Evolutionary conservation across 2,329 filamentous ascomycete genomes (phyloP), one percentile per base, ranked within the genome.

Genomic region (Colletotrichum sp.): DNA sequence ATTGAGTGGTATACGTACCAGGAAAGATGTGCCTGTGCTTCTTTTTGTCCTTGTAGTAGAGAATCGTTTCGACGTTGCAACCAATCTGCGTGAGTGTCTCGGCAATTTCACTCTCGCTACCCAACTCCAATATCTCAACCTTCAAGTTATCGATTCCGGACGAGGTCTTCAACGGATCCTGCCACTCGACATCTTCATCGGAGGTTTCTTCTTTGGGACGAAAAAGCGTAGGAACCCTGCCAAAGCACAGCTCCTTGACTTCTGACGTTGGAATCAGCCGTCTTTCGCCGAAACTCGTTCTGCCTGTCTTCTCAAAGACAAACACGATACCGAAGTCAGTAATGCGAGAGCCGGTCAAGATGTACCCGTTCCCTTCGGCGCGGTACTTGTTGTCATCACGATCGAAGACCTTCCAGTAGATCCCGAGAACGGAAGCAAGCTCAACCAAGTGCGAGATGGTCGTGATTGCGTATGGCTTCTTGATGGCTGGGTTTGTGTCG

Each of bases 341-440:
- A 1, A 81, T 77, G 15, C 81, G 79, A 2, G 81, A 79, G 2
- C 84, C 83, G 3, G 79, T 80, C 0, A 85, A 39, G n/a, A 83
- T 81, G 71, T 81, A 85, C 0, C 84, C 84, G 65, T 86, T 86
- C 0, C 84, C 84, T 24, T 85, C 82, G 0, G 84, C 84, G 6
- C 81, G 82, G 5, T 86, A 81, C 21, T 83, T 82, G 78, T 86
- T 83, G 4, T 79, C 77, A 13, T 80, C 80, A 4, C 82, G 80
- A 26, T 86, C 83, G 39, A 87, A 87, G 1, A 82, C 81, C 52
- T 82, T 87, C 86, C 86, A 88, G 69, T 87, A 81, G 4, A 88
- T 80, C 2, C 86, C 84, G 0, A 86, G 75, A 75, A 85, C 80
- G 6, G 80, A 81, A 0, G 82, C 83, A 9, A 85, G 80, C 76